Conservation (phyloP, 768 basidiomycete species). For the Hypsizygus marmoreus region DNA sequence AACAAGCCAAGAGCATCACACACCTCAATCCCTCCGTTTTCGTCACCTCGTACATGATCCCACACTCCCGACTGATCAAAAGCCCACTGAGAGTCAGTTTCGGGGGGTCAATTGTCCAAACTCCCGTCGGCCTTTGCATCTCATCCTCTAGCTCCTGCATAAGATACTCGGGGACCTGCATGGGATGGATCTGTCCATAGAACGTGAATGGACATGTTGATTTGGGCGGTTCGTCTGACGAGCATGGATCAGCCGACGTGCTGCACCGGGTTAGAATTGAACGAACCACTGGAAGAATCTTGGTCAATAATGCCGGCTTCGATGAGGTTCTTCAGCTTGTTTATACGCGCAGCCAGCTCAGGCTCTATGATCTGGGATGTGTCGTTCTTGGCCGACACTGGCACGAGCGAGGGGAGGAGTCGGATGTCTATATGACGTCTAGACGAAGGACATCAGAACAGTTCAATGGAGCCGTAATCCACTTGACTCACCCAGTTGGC, state of each 20-base stretch:
- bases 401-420: slow-evolving; percentile 65
- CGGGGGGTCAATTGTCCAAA: slow-evolving; percentile 58
- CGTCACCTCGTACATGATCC: slow-evolving; percentile 66
- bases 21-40: slow-evolving; percentile 74
- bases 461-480: neutral
- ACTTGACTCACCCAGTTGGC: slow-evolving; percentile 52
- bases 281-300: slow-evolving; percentile 39
- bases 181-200: slow-evolving; percentile 63
- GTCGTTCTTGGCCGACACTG: slow-evolving; percentile 52
- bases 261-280: neutral
- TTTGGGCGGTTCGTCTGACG: slow-evolving; percentile 47
- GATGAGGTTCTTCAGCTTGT: slow-evolving; percentile 61
- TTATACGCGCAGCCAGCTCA: slow-evolving; percentile 60
- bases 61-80: slow-evolving; percentile 79
- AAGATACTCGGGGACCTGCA: slow-evolving; percentile 48
- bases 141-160: slow-evolving; percentile 78
- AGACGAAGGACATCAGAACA: neutral
- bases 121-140: slow-evolving; percentile 72
- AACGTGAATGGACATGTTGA: slow-evolving; percentile 67
- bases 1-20: slow-evolving; percentile 13
- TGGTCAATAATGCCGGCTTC: slow-evolving; percentile 64
- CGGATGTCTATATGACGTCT: slow-evolving; percentile 68
- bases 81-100: slow-evolving; percentile 63
- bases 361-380: slow-evolving; percentile 60
- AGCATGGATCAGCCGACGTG: neutral